Evolutionary conservation across 2,329 filamentous ascomycete species (phyloP).

Genomic region (Xylariomycetidae sp.): DNA sequence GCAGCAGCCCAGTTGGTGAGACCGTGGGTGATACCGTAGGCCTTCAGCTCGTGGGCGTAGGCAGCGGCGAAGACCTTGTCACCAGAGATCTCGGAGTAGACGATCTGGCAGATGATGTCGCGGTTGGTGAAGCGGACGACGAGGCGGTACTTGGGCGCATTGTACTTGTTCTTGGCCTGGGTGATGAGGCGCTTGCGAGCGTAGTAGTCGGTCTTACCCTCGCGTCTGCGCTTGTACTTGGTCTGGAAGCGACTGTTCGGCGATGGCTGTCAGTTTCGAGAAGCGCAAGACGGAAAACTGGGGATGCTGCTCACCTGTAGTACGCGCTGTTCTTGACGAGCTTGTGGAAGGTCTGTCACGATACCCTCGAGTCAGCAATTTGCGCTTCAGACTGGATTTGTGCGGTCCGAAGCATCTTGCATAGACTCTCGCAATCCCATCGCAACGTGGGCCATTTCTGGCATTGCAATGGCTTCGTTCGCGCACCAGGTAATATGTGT

Average conservation of each 20-base stretch:
- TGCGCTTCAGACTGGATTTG: slow-evolving; percentile 78
- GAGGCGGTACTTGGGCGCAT: slow-evolving; percentile 98
- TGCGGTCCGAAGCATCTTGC: slow-evolving; percentile 95
- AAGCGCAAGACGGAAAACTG: background rate
- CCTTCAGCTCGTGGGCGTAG: slow-evolving; percentile 95
- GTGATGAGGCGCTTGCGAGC: slow-evolving; percentile 98
- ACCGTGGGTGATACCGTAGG: slow-evolving; percentile 96
- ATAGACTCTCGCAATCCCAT: slow-evolving; percentile 58
- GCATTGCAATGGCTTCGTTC: slow-evolving; percentile 26
- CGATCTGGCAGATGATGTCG: slow-evolving; percentile 97
- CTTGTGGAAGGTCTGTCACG: slow-evolving; percentile 79
- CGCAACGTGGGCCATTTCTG: slow-evolving; percentile 23
- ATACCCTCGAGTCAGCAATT: slow-evolving; percentile 96
- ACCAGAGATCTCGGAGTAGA: slow-evolving; percentile 90
- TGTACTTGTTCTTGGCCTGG: slow-evolving; percentile 99
- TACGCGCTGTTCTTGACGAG: slow-evolving; percentile 95
- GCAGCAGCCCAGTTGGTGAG: slow-evolving; percentile 99
- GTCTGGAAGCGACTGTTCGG: slow-evolving; percentile 86
- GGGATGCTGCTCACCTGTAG: slow-evolving; percentile 72
- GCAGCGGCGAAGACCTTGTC: slow-evolving; percentile 94
- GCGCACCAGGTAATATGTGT: no score
- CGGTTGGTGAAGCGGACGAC: slow-evolving; percentile 99
- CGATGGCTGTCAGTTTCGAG: slow-evolving; percentile 22
- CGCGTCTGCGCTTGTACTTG: slow-evolving; percentile 96
- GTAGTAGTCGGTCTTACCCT: slow-evolving; percentile 99